Evolutionary conservation across 1,139 yeast genomes (phyloP).

Genomic region (Kurtzmaniella quercitrusa): DNA sequence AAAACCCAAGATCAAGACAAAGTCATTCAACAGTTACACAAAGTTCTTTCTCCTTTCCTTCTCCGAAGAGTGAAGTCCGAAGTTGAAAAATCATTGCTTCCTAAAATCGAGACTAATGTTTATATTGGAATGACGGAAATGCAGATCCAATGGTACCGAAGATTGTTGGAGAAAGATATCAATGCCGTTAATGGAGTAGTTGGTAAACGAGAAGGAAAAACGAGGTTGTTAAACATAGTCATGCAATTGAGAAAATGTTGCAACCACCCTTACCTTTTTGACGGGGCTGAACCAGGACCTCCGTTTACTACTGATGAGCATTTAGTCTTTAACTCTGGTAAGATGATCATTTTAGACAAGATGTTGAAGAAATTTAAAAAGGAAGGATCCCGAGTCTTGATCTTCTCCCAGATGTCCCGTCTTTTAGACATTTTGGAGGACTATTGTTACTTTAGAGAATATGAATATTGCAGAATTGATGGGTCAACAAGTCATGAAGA

Average conservation of each 20-base stretch:
- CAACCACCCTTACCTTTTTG: conserved; percentile 78
- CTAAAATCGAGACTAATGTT: conserved; percentile 69
- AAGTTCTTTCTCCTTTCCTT: conserved; percentile 75
- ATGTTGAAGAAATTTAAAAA: conserved; percentile 56
- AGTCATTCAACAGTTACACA: conserved; percentile 82
- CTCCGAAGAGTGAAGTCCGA: conserved; percentile 74
- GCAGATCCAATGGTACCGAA: conserved; percentile 76
- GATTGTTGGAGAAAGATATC: conserved; percentile 70
- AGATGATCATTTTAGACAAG: conserved; percentile 68
- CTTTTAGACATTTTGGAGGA: conserved; percentile 77
- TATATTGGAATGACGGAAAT: conserved; percentile 72
- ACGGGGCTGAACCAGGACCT: conserved; percentile 88
- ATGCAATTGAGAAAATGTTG: conserved; percentile 84
- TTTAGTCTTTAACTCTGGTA: conserved; percentile 66
- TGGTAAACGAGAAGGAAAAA: conserved; percentile 71
- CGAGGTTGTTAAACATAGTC: conserved; percentile 70
- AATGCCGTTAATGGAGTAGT: conserved; percentile 82
- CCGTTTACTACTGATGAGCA: conserved; percentile 84
- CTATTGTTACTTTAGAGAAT: conserved; percentile 66
- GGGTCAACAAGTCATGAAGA: conserved; percentile 80
- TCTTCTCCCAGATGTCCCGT: conserved; percentile 81
- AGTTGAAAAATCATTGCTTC: conserved; percentile 72
- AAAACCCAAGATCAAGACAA: conserved; percentile 38
- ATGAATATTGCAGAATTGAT: conserved; percentile 71
- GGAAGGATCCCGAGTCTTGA: conserved; percentile 73